Evolutionary conservation across 1,284 basidiomycete species (phyloP), one percentile per base, ranked within the genome.

Genomic region (Agaricales sp.): DNA sequence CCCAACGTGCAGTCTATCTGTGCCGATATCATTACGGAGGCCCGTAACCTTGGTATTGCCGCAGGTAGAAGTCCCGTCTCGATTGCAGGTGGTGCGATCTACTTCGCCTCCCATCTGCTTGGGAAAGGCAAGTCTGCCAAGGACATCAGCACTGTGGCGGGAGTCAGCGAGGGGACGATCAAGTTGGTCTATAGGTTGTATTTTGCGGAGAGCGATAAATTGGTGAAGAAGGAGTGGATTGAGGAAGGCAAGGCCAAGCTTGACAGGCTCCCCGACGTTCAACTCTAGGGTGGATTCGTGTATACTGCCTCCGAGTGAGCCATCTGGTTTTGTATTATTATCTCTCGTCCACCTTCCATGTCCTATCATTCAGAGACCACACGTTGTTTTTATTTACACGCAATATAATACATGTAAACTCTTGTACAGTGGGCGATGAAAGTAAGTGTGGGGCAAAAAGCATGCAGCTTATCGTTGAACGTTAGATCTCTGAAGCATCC

Each of bases 151-250:
- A 69, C 75, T n/a, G 89, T 97, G n/a, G 93, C 92, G 0, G 92
- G 92, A 6, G 93, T 98, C n/a, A 93, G 92, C 61, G 94, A 98
- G 61, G 87, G 91, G 48, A 98, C 95, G 46, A 95, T 98, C 64
- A 92, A 92, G 69, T 68, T 93, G 65, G 85, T 90, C 52, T 90
- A 90, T 62, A 70, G 78, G 53, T 61, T 86, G 56, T 87, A 89
- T 61, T 85, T 78, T 58, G 63, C 65, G 8, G 80, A 82, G 43
- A 81, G 68, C 66, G 79, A 84, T 59, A 83, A 79, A 69, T 57
- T 91, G 65, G 82, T 89, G 50, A 87, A 88, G 67, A 69, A 84
- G 61, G 78, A 88, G 58, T 89, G 87, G 87, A 74, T 90, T 53
- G 80, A 85, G 51, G 78, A 82, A 6, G 85, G 86, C 25, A 86